phyloP scores from a whole-genome alignment of 2,329 filamentous ascomycete species.

The Pestalotiopsis sp. region DNA sequence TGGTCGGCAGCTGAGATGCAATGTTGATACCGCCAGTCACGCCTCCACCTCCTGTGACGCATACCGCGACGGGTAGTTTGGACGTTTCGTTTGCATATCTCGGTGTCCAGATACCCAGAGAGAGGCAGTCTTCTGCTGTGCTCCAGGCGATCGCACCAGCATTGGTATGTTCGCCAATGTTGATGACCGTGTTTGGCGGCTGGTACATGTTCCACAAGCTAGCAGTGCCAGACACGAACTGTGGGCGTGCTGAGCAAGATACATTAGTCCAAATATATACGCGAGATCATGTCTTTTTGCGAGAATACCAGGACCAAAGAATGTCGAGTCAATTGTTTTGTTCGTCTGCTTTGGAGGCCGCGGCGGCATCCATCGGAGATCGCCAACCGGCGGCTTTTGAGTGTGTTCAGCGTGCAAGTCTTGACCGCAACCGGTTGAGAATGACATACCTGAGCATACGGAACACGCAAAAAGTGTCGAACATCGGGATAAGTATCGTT shows the following conservation, averaged over 20 bases:
- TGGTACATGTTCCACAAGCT: conserved; percentile 3
- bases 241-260: neutral
- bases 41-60: neutral
- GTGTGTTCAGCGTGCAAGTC: neutral
- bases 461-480: neutral
- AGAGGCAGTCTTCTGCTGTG: conserved; percentile 35
- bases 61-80: neutral
- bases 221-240: neutral
- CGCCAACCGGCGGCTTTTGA: conserved; percentile 5
- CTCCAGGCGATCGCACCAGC: neutral
- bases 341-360: neutral
- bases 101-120: conserved; percentile 40
- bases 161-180: neutral
- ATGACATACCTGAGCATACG: conserved; percentile 1
- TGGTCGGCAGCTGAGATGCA: conserved; percentile 1
- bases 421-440: neutral
- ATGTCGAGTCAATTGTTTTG: neutral
- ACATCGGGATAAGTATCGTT: conserved; percentile 10
- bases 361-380: conserved; percentile 7
- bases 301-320: neutral
- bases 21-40: neutral
- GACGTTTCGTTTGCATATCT: conserved; percentile 15
- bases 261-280: neutral
- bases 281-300: neutral
- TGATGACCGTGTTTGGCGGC: conserved; percentile 24